These are phyloP conservation scores for Aspergillus sp. DNA, from an alignment of 2,329 filamentous ascomycete species.

Conservation along the genomic window DNA sequence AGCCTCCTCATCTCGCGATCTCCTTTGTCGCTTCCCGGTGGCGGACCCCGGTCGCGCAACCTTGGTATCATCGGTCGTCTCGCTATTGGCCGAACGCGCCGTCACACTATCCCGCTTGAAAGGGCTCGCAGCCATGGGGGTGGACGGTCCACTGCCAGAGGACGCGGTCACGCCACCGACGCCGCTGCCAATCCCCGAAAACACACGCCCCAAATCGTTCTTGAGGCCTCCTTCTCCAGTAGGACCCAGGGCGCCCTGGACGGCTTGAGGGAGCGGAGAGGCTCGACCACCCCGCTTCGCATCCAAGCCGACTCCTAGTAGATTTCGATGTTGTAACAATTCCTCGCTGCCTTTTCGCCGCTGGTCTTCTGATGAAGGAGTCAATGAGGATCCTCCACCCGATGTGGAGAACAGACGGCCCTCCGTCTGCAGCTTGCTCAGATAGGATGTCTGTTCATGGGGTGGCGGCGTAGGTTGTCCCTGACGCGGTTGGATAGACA, in stretches of 20 bases:
- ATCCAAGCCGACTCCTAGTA: constrained; percentile 71
- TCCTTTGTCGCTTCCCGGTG: constrained; percentile 60
- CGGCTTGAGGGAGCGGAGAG: constrained; percentile 87
- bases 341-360: constrained; percentile 52
- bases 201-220: constrained; percentile 91
- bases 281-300: constrained; percentile 78
- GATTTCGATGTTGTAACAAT: constrained; percentile 60
- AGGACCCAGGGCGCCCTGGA: constrained; percentile 81
- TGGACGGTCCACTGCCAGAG: constrained; percentile 51
- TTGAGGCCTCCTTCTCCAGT: constrained; percentile 85
- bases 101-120: constrained; percentile 50
- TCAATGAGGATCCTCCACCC: constrained; percentile 26
- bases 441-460: constrained; percentile 32
- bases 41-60: constrained; percentile 43
- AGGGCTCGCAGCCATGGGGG: constrained; percentile 53
- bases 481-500: constrained; percentile 34
- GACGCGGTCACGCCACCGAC: constrained; percentile 54
- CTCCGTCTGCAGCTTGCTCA: constrained; percentile 31
- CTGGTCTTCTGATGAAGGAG: constrained; percentile 34
- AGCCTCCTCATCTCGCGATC: constrained; percentile 73
- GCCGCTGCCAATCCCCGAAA: constrained; percentile 82
- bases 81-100: constrained; percentile 42
- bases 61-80: constrained; percentile 37
- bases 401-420: constrained; percentile 34
- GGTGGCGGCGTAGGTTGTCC: constrained; percentile 32